Percentiles rank a stretch among this genome's conserved stretches.
Evolutionary conservation across 257 asterid species (phyloP).

Genomic region (Plantago ovata): DNA sequence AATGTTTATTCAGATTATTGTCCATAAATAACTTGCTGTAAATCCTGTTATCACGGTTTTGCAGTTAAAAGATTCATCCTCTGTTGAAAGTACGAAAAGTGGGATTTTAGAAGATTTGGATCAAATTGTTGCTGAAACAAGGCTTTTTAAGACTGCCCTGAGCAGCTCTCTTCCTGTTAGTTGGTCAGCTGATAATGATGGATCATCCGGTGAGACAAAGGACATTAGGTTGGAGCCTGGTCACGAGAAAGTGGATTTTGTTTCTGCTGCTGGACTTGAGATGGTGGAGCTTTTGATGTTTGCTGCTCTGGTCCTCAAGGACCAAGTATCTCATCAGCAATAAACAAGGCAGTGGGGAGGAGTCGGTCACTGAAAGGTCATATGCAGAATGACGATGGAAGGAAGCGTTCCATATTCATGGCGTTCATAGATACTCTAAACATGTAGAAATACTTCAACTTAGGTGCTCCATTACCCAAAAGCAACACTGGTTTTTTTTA

Average conservation of each 20-base stretch:
- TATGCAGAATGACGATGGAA: neutral
- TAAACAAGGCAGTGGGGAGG: neutral
- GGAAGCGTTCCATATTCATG: neutral
- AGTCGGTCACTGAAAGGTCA: neutral
- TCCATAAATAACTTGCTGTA: slow-evolving; percentile 12
- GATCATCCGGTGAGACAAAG: slow-evolving; percentile 25
- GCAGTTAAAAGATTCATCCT: slow-evolving; percentile 49
- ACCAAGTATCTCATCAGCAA: slow-evolving; percentile 12
- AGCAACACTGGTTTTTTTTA: neutral
- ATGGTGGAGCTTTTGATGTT: slow-evolving; percentile 88
- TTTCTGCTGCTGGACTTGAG: slow-evolving; percentile 85
- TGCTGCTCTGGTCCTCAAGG: slow-evolving; percentile 58
- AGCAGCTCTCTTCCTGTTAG: slow-evolving; percentile 80
- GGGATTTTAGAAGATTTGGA: slow-evolving; percentile 36
- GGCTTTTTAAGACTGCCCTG: slow-evolving; percentile 70
- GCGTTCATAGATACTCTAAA: neutral
- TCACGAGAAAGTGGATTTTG: slow-evolving; percentile 60
- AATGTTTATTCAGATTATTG: neutral
- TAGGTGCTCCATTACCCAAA: neutral
- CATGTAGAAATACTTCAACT: neutral
- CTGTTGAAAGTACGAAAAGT: slow-evolving; percentile 18
- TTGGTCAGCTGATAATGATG: slow-evolving; percentile 57
- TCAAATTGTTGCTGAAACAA: slow-evolving; percentile 56
- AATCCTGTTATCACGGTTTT: neutral
- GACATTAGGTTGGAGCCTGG: too few relatives aligned